Percentiles rank a stretch among this genome's conserved stretches.
Conservation (phyloP, 371 early-diverging fungal species). For the Nematocida major region DNA sequence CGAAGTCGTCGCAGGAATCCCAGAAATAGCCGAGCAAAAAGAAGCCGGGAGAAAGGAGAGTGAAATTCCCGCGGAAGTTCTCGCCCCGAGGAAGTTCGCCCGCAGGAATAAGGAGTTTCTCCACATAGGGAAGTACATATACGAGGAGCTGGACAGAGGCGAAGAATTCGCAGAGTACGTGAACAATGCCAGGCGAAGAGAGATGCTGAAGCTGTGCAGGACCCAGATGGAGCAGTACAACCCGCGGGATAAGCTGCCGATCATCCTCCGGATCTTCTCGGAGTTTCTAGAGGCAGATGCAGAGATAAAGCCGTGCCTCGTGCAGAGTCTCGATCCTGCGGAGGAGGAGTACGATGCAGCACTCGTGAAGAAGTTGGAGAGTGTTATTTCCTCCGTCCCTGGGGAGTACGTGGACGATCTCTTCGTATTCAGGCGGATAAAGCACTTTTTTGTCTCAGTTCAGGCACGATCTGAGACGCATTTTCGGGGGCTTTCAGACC, state of each 20-base stretch:
- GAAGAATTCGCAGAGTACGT: slow-evolving; percentile 37
- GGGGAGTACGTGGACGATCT: not conserved
- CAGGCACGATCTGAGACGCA: not conserved
- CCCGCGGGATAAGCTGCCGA: not conserved
- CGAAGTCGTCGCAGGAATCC: slow-evolving; percentile 24
- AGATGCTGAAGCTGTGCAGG: slow-evolving; percentile 27
- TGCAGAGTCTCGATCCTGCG: slow-evolving; percentile 28
- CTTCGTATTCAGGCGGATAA: slow-evolving; percentile 9
- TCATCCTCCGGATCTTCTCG: not conserved
- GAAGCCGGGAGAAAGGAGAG: not conserved
- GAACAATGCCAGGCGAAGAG: slow-evolving; percentile 34
- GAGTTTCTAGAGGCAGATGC: slow-evolving; percentile 32
- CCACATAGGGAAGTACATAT: slow-evolving; percentile 31
- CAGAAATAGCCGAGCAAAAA: not conserved
- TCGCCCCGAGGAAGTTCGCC: slow-evolving; percentile 21
- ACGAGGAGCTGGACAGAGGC: not conserved
- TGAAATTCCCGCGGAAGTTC: not conserved
- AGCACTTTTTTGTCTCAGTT: not conserved
- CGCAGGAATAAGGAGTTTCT: slow-evolving; percentile 5
- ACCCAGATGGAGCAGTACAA: not conserved
- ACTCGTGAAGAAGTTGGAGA: slow-evolving; percentile 16
- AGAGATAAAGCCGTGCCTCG: slow-evolving; percentile 3
- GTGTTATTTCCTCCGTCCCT: not conserved
- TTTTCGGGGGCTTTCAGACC: slow-evolving; percentile 11
- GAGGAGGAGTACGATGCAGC: slow-evolving; percentile 29